Conservation (phyloP, 495 filamentous ascomycete genomes). For the Penicillium maclennaniae region DNA sequence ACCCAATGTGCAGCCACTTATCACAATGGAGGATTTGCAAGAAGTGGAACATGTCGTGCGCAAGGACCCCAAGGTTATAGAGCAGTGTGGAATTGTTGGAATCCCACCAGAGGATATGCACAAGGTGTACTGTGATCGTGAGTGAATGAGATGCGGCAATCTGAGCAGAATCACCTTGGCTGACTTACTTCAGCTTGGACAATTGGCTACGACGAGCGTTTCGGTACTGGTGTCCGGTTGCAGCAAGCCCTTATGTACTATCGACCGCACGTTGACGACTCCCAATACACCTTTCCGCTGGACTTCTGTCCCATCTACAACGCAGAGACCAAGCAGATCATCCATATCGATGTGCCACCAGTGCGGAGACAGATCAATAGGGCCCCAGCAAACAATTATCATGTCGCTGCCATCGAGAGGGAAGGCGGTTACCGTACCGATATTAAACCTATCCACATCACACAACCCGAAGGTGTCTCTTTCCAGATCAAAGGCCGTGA, state of each 20-base stretch:
- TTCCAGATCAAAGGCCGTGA: slow-evolving; percentile 75
- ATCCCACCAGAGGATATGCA: slow-evolving; percentile 83
- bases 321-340: slow-evolving; percentile 74
- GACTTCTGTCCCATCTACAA: slow-evolving; percentile 96
- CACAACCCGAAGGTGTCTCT: slow-evolving; percentile 89
- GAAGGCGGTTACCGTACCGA: slow-evolving; percentile 75
- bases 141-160: slow-evolving; percentile 26
- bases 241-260: slow-evolving; percentile 98
- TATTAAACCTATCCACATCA: slow-evolving; percentile 91
- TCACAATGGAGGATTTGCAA: slow-evolving; percentile 93
- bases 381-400: slow-evolving; percentile 73
- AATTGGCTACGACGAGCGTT: slow-evolving; percentile 91
- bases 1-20: slow-evolving; percentile 81
- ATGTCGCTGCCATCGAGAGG: slow-evolving; percentile 65
- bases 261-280: slow-evolving; percentile 78
- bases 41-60: slow-evolving; percentile 78
- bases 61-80: slow-evolving; percentile 83
- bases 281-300: slow-evolving; percentile 85
- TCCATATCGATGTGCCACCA: slow-evolving; percentile 85
- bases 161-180: not conserved
- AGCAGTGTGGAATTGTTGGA: slow-evolving; percentile 86
- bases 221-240: slow-evolving; percentile 72
- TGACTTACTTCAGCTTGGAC: slow-evolving; percentile 67
- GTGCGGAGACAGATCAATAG: slow-evolving; percentile 75
- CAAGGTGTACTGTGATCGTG: slow-evolving; percentile 87